Evolutionary conservation across 1,284 basidiomycete species (phyloP).

Genomic region (Vanrija sp.): DNA sequence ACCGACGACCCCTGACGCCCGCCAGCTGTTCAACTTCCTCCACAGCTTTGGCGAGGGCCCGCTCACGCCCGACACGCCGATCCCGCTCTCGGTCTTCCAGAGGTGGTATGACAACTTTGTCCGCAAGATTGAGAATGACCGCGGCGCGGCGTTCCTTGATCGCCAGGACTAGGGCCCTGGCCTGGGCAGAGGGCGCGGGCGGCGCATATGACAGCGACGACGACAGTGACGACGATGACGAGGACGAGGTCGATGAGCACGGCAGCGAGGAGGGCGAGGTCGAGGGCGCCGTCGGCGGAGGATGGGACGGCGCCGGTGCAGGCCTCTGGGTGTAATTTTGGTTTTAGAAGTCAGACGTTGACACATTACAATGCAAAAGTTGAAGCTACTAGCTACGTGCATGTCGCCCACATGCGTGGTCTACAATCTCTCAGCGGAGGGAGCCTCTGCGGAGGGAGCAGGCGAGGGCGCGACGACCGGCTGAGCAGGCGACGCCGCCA

Average conservation of each 20-base stretch:
- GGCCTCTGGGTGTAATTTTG: no score
- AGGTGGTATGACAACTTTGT: slow-evolving; percentile 79
- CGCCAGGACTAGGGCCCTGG: slow-evolving; percentile 53
- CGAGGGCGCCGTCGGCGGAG: no score
- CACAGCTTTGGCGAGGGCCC: slow-evolving; percentile 63
- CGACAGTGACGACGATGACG: no score
- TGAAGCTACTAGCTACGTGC: not conserved
- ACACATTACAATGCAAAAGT: no score
- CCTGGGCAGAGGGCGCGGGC: no score
- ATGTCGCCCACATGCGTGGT: not conserved
- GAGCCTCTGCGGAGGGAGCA: no score
- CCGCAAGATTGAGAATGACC: slow-evolving; percentile 63
- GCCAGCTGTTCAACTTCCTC: slow-evolving; percentile 75
- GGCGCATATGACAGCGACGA: no score
- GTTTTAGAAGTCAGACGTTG: no score
- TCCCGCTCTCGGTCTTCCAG: slow-evolving; percentile 70
- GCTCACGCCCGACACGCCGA: slow-evolving; percentile 58
- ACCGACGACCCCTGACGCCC: slow-evolving; percentile 3
- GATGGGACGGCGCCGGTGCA: no score
- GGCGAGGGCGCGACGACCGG: not conserved
- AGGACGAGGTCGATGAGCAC: no score
- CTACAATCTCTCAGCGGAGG: not conserved
- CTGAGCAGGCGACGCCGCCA: not conserved
- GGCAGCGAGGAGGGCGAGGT: no score
- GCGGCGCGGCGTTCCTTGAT: slow-evolving; percentile 71